These are phyloP conservation scores for Musa troglodytarum DNA, from an alignment of 176 grass and related monocot species.

Conservation along the genomic window DNA sequence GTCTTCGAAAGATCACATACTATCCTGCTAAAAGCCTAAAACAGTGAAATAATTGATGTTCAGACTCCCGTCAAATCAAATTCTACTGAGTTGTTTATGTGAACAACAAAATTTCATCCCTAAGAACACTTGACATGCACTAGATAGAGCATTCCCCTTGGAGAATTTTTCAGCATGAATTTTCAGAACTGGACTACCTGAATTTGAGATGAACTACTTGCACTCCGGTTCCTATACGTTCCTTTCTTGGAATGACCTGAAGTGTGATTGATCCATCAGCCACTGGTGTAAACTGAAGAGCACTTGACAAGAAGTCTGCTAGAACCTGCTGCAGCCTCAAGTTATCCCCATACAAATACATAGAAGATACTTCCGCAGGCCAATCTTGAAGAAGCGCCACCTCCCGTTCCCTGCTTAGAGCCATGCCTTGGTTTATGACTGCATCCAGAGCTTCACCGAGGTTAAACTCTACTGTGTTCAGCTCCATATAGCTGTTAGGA, in stretches of 20 bases:
- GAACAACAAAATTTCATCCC: slow-evolving; percentile 26
- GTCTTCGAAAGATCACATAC: no score
- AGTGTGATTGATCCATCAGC: slow-evolving; percentile 66
- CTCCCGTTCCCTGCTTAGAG: slow-evolving; percentile 52
- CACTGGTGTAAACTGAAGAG: slow-evolving; percentile 68
- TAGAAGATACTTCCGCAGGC: slow-evolving; percentile 65
- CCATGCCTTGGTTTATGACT: slow-evolving; percentile 80
- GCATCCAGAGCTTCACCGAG: slow-evolving; percentile 69
- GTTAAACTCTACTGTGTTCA: slow-evolving; percentile 76
- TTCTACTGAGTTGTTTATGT: background rate
- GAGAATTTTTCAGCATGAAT: background rate
- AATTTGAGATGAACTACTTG: slow-evolving; percentile 94
- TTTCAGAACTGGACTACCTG: slow-evolving; percentile 43
- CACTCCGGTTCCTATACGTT: slow-evolving; percentile 73
- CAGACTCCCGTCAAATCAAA: slow-evolving; percentile 15
- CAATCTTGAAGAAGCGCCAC: slow-evolving; percentile 69
- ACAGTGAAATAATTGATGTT: no score
- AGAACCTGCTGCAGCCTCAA: slow-evolving; percentile 94
- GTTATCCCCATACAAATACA: slow-evolving; percentile 85
- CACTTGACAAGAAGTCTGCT: slow-evolving; percentile 60
- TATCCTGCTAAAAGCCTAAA: no score
- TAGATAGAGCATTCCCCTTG: slow-evolving; percentile 23
- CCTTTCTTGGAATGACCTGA: slow-evolving; percentile 60
- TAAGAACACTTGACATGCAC: slow-evolving; percentile 32
- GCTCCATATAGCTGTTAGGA: slow-evolving; percentile 68